Base-by-base conservation (phyloP, 176 grass and related monocot genomes). In the Aegilops longissima region DNA sequence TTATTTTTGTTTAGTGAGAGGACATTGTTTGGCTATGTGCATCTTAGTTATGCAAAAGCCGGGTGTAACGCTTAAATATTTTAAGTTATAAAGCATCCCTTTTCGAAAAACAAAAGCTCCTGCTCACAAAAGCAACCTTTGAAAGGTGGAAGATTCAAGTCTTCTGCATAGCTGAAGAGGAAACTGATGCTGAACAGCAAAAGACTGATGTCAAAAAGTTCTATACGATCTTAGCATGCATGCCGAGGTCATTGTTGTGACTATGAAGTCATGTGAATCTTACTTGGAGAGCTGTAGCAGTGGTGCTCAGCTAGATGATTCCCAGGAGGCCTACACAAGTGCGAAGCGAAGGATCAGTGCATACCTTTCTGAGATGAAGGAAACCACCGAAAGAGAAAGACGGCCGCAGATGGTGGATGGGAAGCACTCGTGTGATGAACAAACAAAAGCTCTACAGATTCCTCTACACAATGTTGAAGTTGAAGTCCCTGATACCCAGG, bases 131-230 rank as follows among this genome's bases (percentile, higher is more conserved):
- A 38, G 36, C 36, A 38, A 8, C 7, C 36, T 38, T 7, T 38
- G 36, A 38, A 38, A 38, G 36, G 36, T 38, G 91, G 77, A 98
- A 98, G 78, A 95, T 98, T 33, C 95, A 95, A 86, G 93, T 95
- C 39, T 98, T 98, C 80, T 98, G 95, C 82, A 92, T 98, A 77
- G 86, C 96, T 1, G 96, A 95, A 86, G 96, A 98, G 88, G 96
- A 98, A 80, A 86, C 88, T 13, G 96, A 98, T 24, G 96, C 96
- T 35, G 96, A 93, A 84, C 90, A 95, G 73, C 89, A 93, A 27
- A 98, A 98, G 82, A 86, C 91, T 13, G 96, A 98, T n/a, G 96
- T 93, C 4, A 98, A 92, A 66, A 98, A 98, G 84, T 93, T 98
- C 81, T 87, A n/a, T n/a, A n/a, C n/a, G n/a, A n/a, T 85, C 86